Evolutionary conservation across 768 basidiomycete genomes (phyloP).

Genomic region (Tylopilus sp.): DNA sequence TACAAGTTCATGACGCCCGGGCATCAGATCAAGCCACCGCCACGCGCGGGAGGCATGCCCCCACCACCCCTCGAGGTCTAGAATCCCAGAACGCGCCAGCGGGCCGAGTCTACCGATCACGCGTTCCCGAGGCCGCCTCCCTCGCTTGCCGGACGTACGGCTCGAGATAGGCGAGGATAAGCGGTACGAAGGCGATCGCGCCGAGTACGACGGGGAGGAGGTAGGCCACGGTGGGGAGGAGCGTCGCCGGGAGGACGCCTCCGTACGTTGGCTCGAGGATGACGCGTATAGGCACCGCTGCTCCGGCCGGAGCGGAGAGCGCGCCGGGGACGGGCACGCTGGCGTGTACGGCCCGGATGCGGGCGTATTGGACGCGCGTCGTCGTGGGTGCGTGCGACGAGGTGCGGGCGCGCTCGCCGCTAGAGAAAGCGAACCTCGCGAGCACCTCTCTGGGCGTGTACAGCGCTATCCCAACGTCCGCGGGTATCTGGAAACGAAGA

Average conservation of each 20-base stretch:
- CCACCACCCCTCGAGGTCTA: too few species aligned
- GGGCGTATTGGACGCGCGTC: conserved; percentile 52
- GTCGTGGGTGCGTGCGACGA: conserved; percentile 22
- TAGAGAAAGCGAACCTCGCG: conserved; percentile 8
- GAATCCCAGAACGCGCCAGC: too few species aligned
- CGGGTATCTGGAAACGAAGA: conserved; percentile 35
- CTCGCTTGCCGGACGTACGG: conserved; percentile 23
- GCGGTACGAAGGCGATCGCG: conserved; percentile 19
- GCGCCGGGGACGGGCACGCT: conserved; percentile 46
- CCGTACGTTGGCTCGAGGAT: conserved; percentile 57
- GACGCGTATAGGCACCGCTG: conserved; percentile 46
- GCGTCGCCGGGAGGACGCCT: conserved; percentile 55
- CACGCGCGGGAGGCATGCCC: too few species aligned
- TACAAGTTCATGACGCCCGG: too few species aligned
- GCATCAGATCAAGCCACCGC: conserved; percentile 8
- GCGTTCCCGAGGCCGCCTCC: too few species aligned
- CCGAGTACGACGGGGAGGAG: conserved; percentile 28
- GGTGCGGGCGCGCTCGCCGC: too few species aligned
- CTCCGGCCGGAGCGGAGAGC: not conserved
- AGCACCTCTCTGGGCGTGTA: conserved; percentile 35
- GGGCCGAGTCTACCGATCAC: too few species aligned
- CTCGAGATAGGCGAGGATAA: conserved; percentile 20
- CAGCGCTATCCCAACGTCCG: conserved; percentile 41
- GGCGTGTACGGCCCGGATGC: conserved; percentile 50
- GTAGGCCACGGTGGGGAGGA: conserved; percentile 35